Evolutionary conservation across 2,329 filamentous ascomycete genomes (phyloP), one percentile per base, ranked within the genome.

Genomic region (Curvularia lunata): DNA sequence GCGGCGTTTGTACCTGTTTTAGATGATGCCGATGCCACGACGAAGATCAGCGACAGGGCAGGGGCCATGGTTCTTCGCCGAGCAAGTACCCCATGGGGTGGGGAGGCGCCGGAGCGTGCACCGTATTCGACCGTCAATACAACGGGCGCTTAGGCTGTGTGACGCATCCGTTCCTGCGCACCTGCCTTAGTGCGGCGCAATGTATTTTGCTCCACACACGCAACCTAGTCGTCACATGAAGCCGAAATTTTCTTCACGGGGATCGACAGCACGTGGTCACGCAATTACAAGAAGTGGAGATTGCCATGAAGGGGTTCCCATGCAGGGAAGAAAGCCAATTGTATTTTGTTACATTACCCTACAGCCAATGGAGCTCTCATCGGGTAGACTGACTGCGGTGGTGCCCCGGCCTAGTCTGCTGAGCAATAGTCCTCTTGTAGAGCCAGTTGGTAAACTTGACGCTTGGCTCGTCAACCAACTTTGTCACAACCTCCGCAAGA

Each of bases 401-500:
- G 21, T 54, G 50, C 12, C 45, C 63, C 19, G 54, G 54, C 37
- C 23, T 38, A 49, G n/a, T 56, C 41, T 40, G 62, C 52, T 27
- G 38, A 38, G 27, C 32, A 19, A 82, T 58, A 3, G 80, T 79
- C 65, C 74, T 80, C 57, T 74, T 79, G 72, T 89, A 88, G 18
- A 87, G 57, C 84, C 84, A 85, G 49, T 69, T 74, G 34, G 70
- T 64, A 45, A 74, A 59, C 49, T 75, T 82, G 16, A 90, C 85
- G 47, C 83, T 84, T 1, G 86, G 86, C 61, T 87, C 73, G 45
- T 76, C 74, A 8, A 74, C 62, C n/a, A 75, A 40, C 57, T 72
- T 75, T 10, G 74, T 76, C 19, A 71, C 68, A 27, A 76, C 48
- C 55, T 76, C 74, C 12, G 73, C 72, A 16, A 63, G 41, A 43